These are phyloP conservation scores for Penicillium desertorum DNA, from an alignment of 495 filamentous ascomycete species.

Conservation along the genomic window DNA sequence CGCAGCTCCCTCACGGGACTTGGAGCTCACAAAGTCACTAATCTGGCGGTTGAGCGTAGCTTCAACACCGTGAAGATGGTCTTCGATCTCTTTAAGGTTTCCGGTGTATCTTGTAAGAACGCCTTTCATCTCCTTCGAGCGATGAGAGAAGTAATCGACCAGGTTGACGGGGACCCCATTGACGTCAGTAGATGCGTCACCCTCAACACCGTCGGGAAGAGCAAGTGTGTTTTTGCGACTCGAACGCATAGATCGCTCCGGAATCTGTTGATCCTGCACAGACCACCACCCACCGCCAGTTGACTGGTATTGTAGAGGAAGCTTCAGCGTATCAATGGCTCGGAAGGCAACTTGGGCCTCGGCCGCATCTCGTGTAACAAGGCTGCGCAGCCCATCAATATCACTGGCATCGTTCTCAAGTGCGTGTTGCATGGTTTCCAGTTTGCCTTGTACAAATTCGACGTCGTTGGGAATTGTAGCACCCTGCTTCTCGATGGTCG, in stretches of 20 bases:
- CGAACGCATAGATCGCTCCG: slow-evolving; percentile 42
- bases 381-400: slow-evolving; percentile 62
- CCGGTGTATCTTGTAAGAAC: slow-evolving; percentile 64
- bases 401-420: slow-evolving; percentile 70
- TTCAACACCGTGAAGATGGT: slow-evolving; percentile 76
- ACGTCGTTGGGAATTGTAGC: slow-evolving; percentile 70
- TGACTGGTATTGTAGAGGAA: slow-evolving; percentile 70
- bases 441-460: slow-evolving; percentile 66
- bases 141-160: slow-evolving; percentile 72
- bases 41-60: slow-evolving; percentile 65
- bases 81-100: slow-evolving; percentile 78
- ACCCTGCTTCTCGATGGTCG: slow-evolving; percentile 63
- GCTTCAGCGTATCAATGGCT: slow-evolving; percentile 71
- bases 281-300: slow-evolving; percentile 48
- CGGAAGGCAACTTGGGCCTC: slow-evolving; percentile 74
- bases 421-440: slow-evolving; percentile 70
- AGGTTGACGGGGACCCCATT: slow-evolving; percentile 55
- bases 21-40: slow-evolving; percentile 61
- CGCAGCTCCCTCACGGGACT: slow-evolving; percentile 48
- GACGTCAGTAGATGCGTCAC: slow-evolving; percentile 48
- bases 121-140: slow-evolving; percentile 67
- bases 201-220: slow-evolving; percentile 58
- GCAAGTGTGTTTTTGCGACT: slow-evolving; percentile 47
- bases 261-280: slow-evolving; percentile 43
- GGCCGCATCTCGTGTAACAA: slow-evolving; percentile 65